phyloP scores from a whole-genome alignment of 352 stramenopile genomes.

The Pythium rhizo-oryzae region DNA sequence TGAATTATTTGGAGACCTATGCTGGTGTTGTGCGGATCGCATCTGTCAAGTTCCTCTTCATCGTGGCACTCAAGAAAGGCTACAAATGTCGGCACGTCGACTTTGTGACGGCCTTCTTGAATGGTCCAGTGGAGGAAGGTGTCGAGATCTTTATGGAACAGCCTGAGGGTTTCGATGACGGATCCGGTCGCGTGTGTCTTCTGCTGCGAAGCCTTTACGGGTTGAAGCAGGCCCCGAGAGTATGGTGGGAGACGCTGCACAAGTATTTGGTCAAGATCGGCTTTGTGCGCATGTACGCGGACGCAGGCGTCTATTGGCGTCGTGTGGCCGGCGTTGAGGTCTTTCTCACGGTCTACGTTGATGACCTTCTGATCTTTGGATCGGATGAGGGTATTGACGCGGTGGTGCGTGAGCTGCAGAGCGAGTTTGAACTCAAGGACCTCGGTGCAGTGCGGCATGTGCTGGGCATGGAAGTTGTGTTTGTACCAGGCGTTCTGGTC shows the following conservation, averaged over 20 bases:
- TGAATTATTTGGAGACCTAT: slow-evolving; percentile 41
- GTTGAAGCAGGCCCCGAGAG: slow-evolving; percentile 5
- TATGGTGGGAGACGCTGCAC: slow-evolving; percentile 17
- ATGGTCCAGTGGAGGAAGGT: slow-evolving; percentile 1
- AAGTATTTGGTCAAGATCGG: slow-evolving; percentile 1
- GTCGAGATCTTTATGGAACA: background rate
- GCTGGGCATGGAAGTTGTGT: slow-evolving; percentile 8
- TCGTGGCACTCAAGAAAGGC: background rate
- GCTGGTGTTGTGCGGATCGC: slow-evolving; percentile 28
- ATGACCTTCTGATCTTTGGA: slow-evolving; percentile 8
- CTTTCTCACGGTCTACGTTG: slow-evolving; percentile 12
- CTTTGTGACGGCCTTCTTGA: slow-evolving; percentile 6
- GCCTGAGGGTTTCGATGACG: too few relatives aligned
- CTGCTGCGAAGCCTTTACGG: slow-evolving; percentile 3
- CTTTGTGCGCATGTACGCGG: slow-evolving; percentile 1
- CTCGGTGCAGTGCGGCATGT: slow-evolving; percentile 5
- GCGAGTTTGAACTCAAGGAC: slow-evolving; percentile 14
- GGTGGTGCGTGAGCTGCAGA: background rate
- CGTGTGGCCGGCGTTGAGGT: background rate
- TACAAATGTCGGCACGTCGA: slow-evolving; percentile 4
- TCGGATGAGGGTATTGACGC: background rate
- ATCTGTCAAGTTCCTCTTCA: slow-evolving; percentile 5
- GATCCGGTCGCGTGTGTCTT: too few relatives aligned
- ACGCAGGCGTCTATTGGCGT: slow-evolving; percentile 1
- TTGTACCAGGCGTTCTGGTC: background rate